Percentiles rank a stretch among this genome's conserved stretches.
These are phyloP conservation scores for Pseudohyphozyma bogoriensis DNA, from an alignment of 768 basidiomycete species.

Conservation along the genomic window DNA sequence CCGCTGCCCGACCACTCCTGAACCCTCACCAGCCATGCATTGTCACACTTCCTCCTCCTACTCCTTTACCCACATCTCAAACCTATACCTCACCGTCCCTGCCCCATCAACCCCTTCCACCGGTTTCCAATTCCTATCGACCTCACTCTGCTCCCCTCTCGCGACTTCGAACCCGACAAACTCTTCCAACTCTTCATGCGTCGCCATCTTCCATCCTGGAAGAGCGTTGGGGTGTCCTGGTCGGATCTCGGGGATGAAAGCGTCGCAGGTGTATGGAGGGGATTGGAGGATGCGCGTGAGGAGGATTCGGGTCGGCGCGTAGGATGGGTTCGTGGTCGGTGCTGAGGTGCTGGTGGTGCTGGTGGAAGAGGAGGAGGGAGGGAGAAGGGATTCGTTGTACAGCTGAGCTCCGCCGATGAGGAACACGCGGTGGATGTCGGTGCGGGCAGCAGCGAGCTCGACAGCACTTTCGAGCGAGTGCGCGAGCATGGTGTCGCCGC, in stretches of 20 bases:
- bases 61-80: conserved; percentile 97
- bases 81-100: conserved; percentile 81
- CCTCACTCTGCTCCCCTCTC: conserved; percentile 51
- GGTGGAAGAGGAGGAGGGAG: background rate
- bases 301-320: conserved; percentile 69
- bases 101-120: conserved; percentile 71
- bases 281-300: conserved; percentile 68
- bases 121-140: conserved; percentile 61
- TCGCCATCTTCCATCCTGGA: conserved; percentile 49
- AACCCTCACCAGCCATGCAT: no score
- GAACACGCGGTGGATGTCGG: conserved; percentile 52
- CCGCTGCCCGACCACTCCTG: no score
- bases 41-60: no score
- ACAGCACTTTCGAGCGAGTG: conserved; percentile 23
- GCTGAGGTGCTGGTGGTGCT: no score
- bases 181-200: conserved; percentile 53
- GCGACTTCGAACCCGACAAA: conserved; percentile 79
- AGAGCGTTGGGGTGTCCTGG: background rate
- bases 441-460: conserved; percentile 15
- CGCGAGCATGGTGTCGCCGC: conserved; percentile 12
- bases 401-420: conserved; percentile 86
- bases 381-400: conserved; percentile 58
- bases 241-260: conserved; percentile 66
- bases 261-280: conserved; percentile 78
- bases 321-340: no score